phyloP scores from a whole-genome alignment of 176 grass and related monocot species.

The Musa troglodytarum region DNA sequence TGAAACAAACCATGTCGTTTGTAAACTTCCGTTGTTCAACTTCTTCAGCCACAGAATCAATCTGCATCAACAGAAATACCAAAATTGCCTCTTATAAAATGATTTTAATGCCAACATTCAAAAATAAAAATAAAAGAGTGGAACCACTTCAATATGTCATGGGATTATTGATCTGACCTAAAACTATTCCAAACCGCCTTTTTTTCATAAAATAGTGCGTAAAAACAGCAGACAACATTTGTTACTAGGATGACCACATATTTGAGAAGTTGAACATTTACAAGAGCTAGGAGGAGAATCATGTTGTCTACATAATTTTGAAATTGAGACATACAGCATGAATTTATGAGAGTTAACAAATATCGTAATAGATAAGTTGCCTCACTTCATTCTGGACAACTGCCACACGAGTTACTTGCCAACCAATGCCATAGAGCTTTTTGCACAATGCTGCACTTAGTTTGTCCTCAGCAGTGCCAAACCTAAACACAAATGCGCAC shows the following conservation, averaged over 20 bases:
- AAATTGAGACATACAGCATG: not conserved
- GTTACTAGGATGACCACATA: not conserved
- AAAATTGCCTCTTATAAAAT: not conserved
- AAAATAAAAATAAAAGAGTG: not conserved
- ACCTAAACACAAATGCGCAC: conserved; percentile 43
- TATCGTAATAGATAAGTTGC: conserved; percentile 9
- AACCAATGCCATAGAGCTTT: conserved; percentile 86
- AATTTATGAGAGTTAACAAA: not conserved
- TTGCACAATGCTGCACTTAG: conserved; percentile 62
- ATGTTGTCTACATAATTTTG: not conserved
- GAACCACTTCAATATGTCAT: not conserved
- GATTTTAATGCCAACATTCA: not conserved
- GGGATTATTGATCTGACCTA: not conserved
- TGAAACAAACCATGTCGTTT: conserved; percentile 66
- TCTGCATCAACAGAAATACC: conserved; percentile 25
- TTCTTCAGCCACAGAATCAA: conserved; percentile 90
- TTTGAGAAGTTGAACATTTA: not conserved
- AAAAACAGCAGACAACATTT: too few relatives aligned
- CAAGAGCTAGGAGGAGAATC: not conserved
- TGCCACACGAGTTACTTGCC: conserved; percentile 64
- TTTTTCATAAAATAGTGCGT: too few relatives aligned
- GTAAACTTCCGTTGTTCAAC: conserved; percentile 62
- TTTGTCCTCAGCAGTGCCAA: conserved; percentile 68
- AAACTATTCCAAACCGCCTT: too few relatives aligned
- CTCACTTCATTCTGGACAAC: conserved; percentile 83